phyloP scores from a whole-genome alignment of 768 basidiomycete genomes.

The Gloeostereum incarnatum region DNA sequence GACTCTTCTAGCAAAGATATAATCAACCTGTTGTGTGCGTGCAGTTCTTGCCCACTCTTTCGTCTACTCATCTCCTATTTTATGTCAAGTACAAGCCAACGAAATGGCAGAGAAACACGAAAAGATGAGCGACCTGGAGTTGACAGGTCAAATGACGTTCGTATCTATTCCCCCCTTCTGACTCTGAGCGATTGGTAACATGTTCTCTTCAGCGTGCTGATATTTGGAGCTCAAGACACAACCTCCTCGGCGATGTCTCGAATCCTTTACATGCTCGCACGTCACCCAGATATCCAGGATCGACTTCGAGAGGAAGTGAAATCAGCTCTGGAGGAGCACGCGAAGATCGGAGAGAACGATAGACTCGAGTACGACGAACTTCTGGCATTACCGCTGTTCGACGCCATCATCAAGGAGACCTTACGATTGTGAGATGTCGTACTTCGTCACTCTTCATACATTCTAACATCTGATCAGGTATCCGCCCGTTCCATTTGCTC shows the following conservation, averaged over 20 bases:
- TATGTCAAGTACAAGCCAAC: conserved; percentile 26
- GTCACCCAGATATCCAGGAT: conserved; percentile 27
- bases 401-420: conserved; percentile 39
- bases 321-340: conserved; percentile 12
- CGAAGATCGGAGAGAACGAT: conserved; percentile 10
- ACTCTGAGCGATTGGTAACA: background rate
- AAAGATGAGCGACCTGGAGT: conserved; percentile 30
- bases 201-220: conserved; percentile 25
- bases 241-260: conserved; percentile 35
- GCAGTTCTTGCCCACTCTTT: background rate
- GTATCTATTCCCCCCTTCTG: conserved; percentile 8
- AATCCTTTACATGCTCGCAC: conserved; percentile 27
- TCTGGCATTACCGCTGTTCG: conserved; percentile 26
- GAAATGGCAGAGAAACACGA: conserved; percentile 21
- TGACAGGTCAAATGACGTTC: conserved; percentile 42
- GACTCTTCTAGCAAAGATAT: conserved; percentile 30
- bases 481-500: conserved; percentile 37
- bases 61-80: background rate
- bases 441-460: conserved; percentile 10
- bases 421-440: conserved; percentile 25
- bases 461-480: too few species aligned
- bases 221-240: conserved; percentile 44
- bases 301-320: conserved; percentile 26
- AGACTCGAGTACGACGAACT: conserved; percentile 26
- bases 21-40: conserved; percentile 38